phyloP scores from a whole-genome alignment of 1,284 basidiomycete species.

The Inonotus hispidus region DNA sequence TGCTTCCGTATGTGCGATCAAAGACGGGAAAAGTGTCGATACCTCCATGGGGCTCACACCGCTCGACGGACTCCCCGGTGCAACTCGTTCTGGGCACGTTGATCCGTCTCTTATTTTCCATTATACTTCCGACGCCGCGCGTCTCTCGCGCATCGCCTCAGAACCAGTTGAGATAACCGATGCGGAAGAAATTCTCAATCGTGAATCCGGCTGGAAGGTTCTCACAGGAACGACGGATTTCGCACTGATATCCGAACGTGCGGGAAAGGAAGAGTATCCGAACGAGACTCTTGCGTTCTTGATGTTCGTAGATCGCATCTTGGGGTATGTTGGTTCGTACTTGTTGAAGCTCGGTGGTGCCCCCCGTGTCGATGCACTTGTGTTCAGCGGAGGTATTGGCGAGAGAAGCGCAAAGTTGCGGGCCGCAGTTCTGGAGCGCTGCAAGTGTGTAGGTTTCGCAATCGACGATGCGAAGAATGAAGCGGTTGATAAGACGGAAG shows the following conservation, averaged over 20 bases:
- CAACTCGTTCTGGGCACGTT: conserved; percentile 74
- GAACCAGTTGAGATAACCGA: conserved; percentile 61
- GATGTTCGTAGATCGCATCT: conserved; percentile 69
- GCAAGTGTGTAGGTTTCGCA: conserved; percentile 57
- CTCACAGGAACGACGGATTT: conserved; percentile 79
- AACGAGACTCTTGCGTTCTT: conserved; percentile 58
- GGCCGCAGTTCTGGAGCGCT: conserved; percentile 45
- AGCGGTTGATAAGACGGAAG: conserved; percentile 28
- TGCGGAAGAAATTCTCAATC: conserved; percentile 80
- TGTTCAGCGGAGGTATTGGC: conserved; percentile 85
- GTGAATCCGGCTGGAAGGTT: conserved; percentile 65
- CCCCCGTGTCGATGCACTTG: conserved; percentile 62
- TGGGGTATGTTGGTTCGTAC: conserved; percentile 70
- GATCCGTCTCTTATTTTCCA: conserved; percentile 87
- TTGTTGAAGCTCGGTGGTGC: conserved; percentile 59
- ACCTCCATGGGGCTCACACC: conserved; percentile 83
- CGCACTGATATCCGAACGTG: conserved; percentile 48
- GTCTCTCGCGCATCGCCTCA: conserved; percentile 50
- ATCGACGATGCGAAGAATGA: conserved; percentile 39
- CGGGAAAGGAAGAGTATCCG: conserved; percentile 20
- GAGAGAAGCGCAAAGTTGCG: conserved; percentile 65
- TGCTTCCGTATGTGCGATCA: conserved; percentile 73
- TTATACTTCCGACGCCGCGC: conserved; percentile 60
- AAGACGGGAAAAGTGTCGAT: conserved; percentile 66
- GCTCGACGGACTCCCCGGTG: conserved; percentile 77